These are phyloP conservation scores for Beta lomatogona DNA, from an alignment of 179 eudicot species.

Conservation along the genomic window DNA sequence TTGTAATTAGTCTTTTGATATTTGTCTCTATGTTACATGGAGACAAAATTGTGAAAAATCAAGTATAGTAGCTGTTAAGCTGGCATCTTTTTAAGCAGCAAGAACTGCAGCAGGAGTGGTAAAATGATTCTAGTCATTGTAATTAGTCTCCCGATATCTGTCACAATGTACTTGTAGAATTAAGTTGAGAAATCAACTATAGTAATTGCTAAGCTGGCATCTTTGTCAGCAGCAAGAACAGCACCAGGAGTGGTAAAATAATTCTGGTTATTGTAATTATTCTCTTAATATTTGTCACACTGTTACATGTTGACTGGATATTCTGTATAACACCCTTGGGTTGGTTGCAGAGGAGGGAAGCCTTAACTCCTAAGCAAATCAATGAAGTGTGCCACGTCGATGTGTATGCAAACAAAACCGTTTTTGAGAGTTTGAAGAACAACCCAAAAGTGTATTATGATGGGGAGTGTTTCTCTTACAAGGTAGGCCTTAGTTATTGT, in stretches of 20 bases:
- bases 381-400: slow-evolving; percentile 78
- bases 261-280: neutral
- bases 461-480: slow-evolving; percentile 74
- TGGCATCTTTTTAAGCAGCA: neutral
- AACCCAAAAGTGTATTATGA: slow-evolving; percentile 81
- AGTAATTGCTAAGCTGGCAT: neutral
- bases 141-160: neutral
- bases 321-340: slow-evolving; percentile 5
- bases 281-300: neutral
- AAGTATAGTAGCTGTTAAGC: neutral
- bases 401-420: slow-evolving; percentile 62
- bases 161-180: neutral
- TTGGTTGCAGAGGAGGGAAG: slow-evolving; percentile 66
- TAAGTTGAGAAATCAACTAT: neutral
- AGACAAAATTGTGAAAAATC: neutral
- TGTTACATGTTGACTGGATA: slow-evolving; percentile 13
- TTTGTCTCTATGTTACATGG: neutral
- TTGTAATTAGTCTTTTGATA: neutral
- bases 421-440: slow-evolving; percentile 78
- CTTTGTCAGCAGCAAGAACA: neutral
- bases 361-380: slow-evolving; percentile 80
- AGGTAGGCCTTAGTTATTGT: slow-evolving; percentile 50
- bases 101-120: neutral
- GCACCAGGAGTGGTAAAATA: neutral
- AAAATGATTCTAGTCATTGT: neutral